Conservation (phyloP, 2,329 filamentous ascomycete species). For the Xylariaceae sp. region DNA sequence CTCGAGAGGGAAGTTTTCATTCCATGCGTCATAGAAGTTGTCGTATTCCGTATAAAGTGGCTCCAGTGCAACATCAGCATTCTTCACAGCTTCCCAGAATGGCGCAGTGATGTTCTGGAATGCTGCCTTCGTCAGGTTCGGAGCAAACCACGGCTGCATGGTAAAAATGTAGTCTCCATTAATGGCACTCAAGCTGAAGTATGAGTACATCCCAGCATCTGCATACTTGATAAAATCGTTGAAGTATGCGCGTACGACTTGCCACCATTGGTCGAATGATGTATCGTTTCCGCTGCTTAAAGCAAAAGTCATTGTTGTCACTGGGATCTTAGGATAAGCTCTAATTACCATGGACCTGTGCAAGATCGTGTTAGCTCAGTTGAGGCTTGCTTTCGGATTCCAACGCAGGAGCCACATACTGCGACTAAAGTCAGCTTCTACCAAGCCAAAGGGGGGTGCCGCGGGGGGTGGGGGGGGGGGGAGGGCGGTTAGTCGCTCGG, state of each 20-base stretch:
- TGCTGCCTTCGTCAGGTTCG: slow-evolving; percentile 25
- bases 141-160: slow-evolving; percentile 34
- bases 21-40: slow-evolving; percentile 36
- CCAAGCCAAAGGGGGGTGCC: no score
- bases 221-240: slow-evolving; percentile 32
- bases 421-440: no score
- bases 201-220: slow-evolving; percentile 35
- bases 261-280: slow-evolving; percentile 32
- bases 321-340: slow-evolving; percentile 32
- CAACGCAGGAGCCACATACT: no score
- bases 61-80: slow-evolving; percentile 34
- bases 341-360: slow-evolving; percentile 37
- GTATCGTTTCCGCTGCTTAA: slow-evolving; percentile 25
- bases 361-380: no score
- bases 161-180: slow-evolving; percentile 24
- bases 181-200: slow-evolving; percentile 26
- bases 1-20: slow-evolving; percentile 25
- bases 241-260: slow-evolving; percentile 30
- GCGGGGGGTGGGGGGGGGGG: no score
- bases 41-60: slow-evolving; percentile 39
- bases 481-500: no score
- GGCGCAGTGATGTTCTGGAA: slow-evolving; percentile 30
- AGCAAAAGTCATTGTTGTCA: slow-evolving; percentile 30
- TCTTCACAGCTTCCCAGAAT: slow-evolving; percentile 28
- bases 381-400: no score